Evolutionary conservation across 129 eudicot genomes (phyloP).

Genomic region (Flaveria robusta): DNA sequence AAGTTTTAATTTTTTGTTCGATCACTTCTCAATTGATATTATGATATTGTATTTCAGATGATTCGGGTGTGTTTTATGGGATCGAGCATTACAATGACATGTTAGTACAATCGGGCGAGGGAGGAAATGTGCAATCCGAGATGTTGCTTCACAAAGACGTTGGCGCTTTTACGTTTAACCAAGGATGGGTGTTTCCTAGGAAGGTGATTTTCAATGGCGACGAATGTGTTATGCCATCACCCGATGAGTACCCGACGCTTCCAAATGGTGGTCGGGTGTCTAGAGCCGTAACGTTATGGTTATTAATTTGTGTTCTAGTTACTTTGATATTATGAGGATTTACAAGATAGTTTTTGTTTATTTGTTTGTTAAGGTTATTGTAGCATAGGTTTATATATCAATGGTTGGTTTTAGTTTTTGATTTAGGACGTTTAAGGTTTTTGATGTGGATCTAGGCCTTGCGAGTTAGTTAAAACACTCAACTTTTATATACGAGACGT

Average conservation of each 20-base stretch:
- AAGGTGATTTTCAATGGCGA: slow-evolving; percentile 70
- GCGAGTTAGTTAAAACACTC: not conserved
- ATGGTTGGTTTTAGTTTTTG: not conserved
- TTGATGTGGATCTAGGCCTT: no score
- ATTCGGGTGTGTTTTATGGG: slow-evolving; percentile 82
- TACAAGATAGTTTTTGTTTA: not conserved
- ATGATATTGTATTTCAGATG: slow-evolving; percentile 42
- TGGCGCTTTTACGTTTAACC: slow-evolving; percentile 53
- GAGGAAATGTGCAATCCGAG: slow-evolving; percentile 79
- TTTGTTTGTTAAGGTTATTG: not conserved
- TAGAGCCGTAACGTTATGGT: slow-evolving; percentile 18
- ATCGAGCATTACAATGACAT: slow-evolving; percentile 73
- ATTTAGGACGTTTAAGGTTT: not conserved
- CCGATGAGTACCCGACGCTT: slow-evolving; percentile 60
- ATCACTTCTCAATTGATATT: no score
- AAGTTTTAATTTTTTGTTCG: not conserved
- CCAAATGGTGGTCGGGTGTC: slow-evolving; percentile 38
- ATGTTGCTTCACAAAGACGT: slow-evolving; percentile 60
- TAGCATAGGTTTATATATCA: not conserved
- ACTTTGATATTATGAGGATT: not conserved
- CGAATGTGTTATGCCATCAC: slow-evolving; percentile 69
- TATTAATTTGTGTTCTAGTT: slow-evolving; percentile 15
- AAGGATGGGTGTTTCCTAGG: slow-evolving; percentile 82
- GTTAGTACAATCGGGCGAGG: slow-evolving; percentile 60
- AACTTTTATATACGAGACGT: not conserved